Evolutionary conservation across 495 filamentous ascomycete species (phyloP).

Genomic region (Trichoderma gamsii): DNA sequence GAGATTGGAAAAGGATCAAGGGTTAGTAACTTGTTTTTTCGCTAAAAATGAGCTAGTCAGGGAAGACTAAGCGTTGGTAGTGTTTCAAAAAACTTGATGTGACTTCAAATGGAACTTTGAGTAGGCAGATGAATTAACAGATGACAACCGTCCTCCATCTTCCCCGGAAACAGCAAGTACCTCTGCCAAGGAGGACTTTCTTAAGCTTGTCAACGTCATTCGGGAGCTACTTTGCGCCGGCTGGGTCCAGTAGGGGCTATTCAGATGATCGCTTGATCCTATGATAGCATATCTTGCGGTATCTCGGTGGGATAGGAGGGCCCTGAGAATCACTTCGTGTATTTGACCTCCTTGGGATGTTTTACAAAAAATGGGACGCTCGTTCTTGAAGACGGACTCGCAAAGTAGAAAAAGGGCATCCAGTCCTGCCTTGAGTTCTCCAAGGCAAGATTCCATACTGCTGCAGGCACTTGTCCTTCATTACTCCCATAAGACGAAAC

Average conservation of each 20-base stretch:
- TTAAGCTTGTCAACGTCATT: background rate
- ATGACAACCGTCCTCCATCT: background rate
- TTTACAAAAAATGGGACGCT: constrained; percentile 17
- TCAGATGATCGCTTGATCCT: background rate
- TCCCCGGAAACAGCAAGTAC: background rate
- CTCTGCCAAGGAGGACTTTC: background rate
- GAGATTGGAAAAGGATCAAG: background rate
- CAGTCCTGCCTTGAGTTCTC: background rate
- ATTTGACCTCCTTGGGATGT: background rate
- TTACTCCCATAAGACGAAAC: too few relatives aligned
- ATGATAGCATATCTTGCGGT: background rate
- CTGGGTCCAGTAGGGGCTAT: background rate
- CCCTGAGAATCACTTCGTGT: background rate
- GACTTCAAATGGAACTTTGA: too few relatives aligned
- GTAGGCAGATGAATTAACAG: too few relatives aligned
- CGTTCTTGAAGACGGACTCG: background rate
- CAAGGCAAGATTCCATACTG: too few relatives aligned
- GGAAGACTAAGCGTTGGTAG: too few relatives aligned
- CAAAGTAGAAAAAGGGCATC: constrained; percentile 5
- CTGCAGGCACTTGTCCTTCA: too few relatives aligned
- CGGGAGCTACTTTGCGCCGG: background rate
- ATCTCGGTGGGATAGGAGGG: background rate
- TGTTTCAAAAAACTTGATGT: too few relatives aligned
- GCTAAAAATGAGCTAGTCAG: background rate
- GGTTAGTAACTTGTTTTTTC: background rate